Base-by-base conservation (phyloP, 495 filamentous ascomycete species). In the Annulohypoxylon stygium region DNA sequence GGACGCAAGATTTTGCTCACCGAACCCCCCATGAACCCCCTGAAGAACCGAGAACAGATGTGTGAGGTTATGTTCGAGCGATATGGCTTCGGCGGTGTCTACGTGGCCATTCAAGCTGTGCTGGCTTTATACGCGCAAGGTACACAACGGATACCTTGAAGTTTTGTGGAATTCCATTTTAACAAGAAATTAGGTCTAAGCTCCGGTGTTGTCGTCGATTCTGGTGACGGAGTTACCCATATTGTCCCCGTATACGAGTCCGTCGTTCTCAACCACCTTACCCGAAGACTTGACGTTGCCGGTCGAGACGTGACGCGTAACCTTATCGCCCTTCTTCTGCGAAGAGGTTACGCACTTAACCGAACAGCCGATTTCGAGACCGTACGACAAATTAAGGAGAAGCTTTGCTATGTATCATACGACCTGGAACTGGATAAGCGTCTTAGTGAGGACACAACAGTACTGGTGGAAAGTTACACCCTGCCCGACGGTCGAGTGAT, bases 301-400 rank as follows among this genome's bases (percentile, higher is more conserved):
- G 96, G 96, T 39, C 92, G 96, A 76, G 97, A 99, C 78, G 96
- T 99, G 41, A 99, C 96, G 9, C 91, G 95, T 63, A 97, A 99
- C 80, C 89, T 99, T 62, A 99, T 99, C 78, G 91, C 93, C 48
- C 90, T 99, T 34, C 93, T 99, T 26, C 90, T 98, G 64, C 93
- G 96, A 73, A 89, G 97, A 67, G 96, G 96, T 10, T 99, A 99
- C 81, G 96, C 96, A 20, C 87, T 99, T 57, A 99, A 99, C 89
- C 89, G 96, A 76, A 99, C 96, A 8, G 96, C 96, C 78, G 96
- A 99, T 80, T 99, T 99, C 81, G 96, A 99, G 84, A 99, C 96
- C 30, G 96, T 98, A 45, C 93, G 96, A 50, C 95, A 97, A 81
- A 98, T 99, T 83, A 99, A 99, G 85, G 96, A 99, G 86, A 98